Evolutionary conservation across 306 rosid species (phyloP).

Genomic region (cucumber (Cucumis sativus)): DNA sequence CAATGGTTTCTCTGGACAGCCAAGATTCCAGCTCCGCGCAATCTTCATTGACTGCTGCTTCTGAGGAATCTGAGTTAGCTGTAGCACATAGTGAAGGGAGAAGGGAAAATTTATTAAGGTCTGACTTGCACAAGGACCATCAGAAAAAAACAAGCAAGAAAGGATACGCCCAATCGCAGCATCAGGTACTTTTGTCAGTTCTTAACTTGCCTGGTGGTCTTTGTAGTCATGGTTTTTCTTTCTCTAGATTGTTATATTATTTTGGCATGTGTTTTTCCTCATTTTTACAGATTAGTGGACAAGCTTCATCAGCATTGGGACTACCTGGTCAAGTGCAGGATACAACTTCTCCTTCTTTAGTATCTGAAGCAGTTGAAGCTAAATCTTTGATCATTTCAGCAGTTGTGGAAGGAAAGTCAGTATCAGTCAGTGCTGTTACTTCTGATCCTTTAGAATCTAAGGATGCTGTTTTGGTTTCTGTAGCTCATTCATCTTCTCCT

Average conservation of each 20-base stretch:
- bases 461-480: slow-evolving; percentile 17
- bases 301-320: slow-evolving; percentile 23
- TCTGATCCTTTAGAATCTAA: slow-evolving; percentile 24
- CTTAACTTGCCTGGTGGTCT: slow-evolving; percentile 7
- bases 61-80: slow-evolving; percentile 29
- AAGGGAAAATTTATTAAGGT: slow-evolving; percentile 39
- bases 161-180: slow-evolving; percentile 32
- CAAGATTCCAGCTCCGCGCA: slow-evolving; percentile 14
- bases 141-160: slow-evolving; percentile 42
- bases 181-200: slow-evolving; percentile 40
- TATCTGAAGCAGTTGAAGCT: slow-evolving; percentile 27
- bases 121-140: slow-evolving; percentile 55
- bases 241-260: neutral
- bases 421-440: slow-evolving; percentile 5
- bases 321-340: slow-evolving; percentile 22
- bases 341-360: neutral
- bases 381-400: slow-evolving; percentile 16
- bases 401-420: slow-evolving; percentile 19
- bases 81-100: slow-evolving; percentile 31
- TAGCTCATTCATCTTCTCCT: slow-evolving; percentile 15
- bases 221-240: neutral
- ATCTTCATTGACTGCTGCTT: slow-evolving; percentile 15
- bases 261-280: neutral
- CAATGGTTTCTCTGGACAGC: slow-evolving; percentile 24
- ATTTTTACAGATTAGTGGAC: slow-evolving; percentile 35